phyloP scores from a whole-genome alignment of 2,329 filamentous ascomycete species.

The Alternaria ventricosa region DNA sequence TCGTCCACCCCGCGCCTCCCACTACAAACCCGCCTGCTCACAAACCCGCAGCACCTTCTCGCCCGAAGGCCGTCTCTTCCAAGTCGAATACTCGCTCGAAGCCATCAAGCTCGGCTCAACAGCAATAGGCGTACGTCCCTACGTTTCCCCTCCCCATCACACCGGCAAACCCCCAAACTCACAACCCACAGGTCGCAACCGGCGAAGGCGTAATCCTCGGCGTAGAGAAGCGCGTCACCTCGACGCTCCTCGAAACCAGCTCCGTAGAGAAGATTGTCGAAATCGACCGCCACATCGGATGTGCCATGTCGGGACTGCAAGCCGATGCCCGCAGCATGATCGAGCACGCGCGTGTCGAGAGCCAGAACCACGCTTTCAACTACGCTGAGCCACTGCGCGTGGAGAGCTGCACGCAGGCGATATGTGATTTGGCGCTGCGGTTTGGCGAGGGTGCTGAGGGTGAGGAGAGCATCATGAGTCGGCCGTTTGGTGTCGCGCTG shows the following conservation, averaged over 20 bases:
- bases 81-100: conserved; percentile 99
- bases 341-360: conserved; percentile 97
- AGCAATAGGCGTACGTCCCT: conserved; percentile 78
- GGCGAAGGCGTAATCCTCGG: conserved; percentile 94
- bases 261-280: conserved; percentile 99
- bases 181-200: conserved; percentile 72
- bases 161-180: conserved; percentile 6
- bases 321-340: conserved; percentile 97
- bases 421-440: conserved; percentile 93
- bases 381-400: conserved; percentile 94
- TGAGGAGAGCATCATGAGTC: conserved; percentile 97
- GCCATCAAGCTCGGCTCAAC: conserved; percentile 99
- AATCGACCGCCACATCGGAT: conserved; percentile 98
- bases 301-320: conserved; percentile 97
- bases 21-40: conserved; percentile 26
- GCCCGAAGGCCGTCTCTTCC: conserved; percentile 98
- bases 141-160: not conserved
- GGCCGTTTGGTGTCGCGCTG: conserved; percentile 94
- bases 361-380: conserved; percentile 96
- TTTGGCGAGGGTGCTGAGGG: conserved; percentile 98
- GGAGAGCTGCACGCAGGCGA: conserved; percentile 98
- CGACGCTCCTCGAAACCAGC: conserved; percentile 93
- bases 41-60: conserved; percentile 83
- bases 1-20: conserved; percentile 49
- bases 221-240: conserved; percentile 98